These are phyloP conservation scores for Rubus parviflorus DNA, from an alignment of 306 rosid genomes.

Conservation along the genomic window DNA sequence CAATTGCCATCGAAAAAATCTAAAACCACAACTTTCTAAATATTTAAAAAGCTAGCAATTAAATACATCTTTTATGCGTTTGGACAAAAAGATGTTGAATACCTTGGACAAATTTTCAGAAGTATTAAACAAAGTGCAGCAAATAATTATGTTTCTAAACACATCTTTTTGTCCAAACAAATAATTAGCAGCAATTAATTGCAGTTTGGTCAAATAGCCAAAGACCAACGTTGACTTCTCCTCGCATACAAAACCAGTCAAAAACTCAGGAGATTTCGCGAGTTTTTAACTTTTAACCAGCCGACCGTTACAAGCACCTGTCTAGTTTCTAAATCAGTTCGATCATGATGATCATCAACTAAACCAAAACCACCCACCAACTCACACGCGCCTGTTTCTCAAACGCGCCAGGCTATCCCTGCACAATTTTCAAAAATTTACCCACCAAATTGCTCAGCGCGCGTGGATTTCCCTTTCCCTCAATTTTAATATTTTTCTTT, in stretches of 20 bases:
- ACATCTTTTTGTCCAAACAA: too few species aligned
- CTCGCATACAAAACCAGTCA: background rate
- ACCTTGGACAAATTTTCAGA: too few species aligned
- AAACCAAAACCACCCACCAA: background rate
- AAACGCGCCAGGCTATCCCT: background rate
- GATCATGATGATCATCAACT: background rate
- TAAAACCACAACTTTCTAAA: too few species aligned
- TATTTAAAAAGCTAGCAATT: too few species aligned
- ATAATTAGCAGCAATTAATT: too few species aligned
- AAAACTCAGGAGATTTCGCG: constrained; percentile 1
- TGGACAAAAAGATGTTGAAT: too few species aligned
- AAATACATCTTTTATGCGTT: too few species aligned
- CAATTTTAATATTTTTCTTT: too few species aligned
- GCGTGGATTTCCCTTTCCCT: background rate
- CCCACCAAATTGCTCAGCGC: background rate
- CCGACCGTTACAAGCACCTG: constrained; percentile 33
- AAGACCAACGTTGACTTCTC: background rate
- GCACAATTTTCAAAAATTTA: background rate
- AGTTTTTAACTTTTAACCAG: background rate
- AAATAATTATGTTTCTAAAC: too few species aligned
- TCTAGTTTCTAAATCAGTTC: constrained; percentile 8
- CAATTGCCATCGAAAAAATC: too few species aligned
- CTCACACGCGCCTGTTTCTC: background rate
- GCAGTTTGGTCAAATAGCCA: background rate
- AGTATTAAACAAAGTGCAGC: too few species aligned